Conservation (phyloP, 2,329 filamentous ascomycete species). For the Emmonsiellopsis sp. region DNA sequence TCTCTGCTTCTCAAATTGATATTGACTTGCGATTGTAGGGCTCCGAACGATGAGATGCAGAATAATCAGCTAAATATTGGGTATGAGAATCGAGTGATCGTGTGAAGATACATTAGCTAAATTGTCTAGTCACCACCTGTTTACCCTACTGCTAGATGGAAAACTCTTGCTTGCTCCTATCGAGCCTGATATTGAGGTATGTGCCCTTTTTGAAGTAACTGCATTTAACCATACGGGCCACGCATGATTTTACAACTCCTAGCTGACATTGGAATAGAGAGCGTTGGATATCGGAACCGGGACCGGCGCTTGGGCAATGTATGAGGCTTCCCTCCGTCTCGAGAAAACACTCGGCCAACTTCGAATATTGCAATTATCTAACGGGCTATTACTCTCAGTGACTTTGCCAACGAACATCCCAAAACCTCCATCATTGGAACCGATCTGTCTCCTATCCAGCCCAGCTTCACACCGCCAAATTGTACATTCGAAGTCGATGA, state of each 20-base stretch:
- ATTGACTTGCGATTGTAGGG: background rate
- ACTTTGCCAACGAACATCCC: slow-evolving; percentile 15
- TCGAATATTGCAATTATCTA: background rate
- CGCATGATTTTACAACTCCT: no score
- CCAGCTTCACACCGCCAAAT: slow-evolving; percentile 21
- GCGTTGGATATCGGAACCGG: slow-evolving; percentile 39
- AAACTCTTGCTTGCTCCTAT: background rate
- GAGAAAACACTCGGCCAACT: background rate
- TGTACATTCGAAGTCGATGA: slow-evolving; percentile 12
- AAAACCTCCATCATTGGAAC: slow-evolving; percentile 31
- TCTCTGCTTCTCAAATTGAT: no score
- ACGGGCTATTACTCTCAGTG: slow-evolving; percentile 2
- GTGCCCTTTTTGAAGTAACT: no score
- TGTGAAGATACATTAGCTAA: background rate
- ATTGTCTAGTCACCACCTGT: background rate
- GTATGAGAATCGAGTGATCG: background rate
- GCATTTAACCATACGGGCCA: no score
- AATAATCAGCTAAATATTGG: slow-evolving; percentile 15
- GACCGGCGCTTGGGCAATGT: slow-evolving; percentile 48
- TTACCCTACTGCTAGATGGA: background rate
- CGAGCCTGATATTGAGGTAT: background rate
- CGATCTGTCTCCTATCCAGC: slow-evolving; percentile 37
- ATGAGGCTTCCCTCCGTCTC: slow-evolving; percentile 11
- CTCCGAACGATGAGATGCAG: slow-evolving; percentile 14
- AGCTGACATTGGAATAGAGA: background rate